Conservation (phyloP, 495 filamentous ascomycete species). For the Neurospora sp. region DNA sequence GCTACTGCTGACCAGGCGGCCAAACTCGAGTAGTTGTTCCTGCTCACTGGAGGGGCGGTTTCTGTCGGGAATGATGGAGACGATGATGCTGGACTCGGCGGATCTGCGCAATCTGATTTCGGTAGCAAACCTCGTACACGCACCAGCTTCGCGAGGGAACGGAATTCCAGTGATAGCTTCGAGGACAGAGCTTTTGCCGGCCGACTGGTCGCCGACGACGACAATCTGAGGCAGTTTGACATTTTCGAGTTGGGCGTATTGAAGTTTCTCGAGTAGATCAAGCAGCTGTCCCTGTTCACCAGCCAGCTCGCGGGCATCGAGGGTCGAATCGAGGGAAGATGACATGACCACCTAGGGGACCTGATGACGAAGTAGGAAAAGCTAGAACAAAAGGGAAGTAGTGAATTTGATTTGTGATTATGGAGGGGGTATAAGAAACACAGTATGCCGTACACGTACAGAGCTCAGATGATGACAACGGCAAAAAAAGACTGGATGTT, state of each 20-base stretch:
- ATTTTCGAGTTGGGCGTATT: conserved; percentile 31
- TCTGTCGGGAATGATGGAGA: conserved; percentile 43
- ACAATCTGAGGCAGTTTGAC: conserved; percentile 56
- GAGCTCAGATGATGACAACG: background rate
- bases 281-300: conserved; percentile 26
- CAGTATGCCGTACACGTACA: background rate
- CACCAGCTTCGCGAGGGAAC: conserved; percentile 53
- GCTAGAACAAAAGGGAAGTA: background rate
- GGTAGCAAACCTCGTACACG: conserved; percentile 61
- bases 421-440: background rate
- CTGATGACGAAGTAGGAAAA: background rate
- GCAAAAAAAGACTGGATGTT: background rate
- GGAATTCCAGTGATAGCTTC: conserved; percentile 62
- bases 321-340: conserved; percentile 19
- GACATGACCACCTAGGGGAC: conserved; percentile 8
- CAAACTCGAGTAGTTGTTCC: conserved; percentile 35
- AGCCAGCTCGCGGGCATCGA: conserved; percentile 27
- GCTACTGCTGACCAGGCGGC: conserved; percentile 20
- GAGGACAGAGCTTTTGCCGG: conserved; percentile 65
- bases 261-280: conserved; percentile 31
- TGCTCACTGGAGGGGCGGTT: conserved; percentile 24
- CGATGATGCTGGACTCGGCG: conserved; percentile 31
- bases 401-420: background rate
- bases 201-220: conserved; percentile 64
- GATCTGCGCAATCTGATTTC: conserved; percentile 43